These are phyloP conservation scores for Tulasnella sp. DNA, from an alignment of 768 basidiomycete species.

Conservation along the genomic window DNA sequence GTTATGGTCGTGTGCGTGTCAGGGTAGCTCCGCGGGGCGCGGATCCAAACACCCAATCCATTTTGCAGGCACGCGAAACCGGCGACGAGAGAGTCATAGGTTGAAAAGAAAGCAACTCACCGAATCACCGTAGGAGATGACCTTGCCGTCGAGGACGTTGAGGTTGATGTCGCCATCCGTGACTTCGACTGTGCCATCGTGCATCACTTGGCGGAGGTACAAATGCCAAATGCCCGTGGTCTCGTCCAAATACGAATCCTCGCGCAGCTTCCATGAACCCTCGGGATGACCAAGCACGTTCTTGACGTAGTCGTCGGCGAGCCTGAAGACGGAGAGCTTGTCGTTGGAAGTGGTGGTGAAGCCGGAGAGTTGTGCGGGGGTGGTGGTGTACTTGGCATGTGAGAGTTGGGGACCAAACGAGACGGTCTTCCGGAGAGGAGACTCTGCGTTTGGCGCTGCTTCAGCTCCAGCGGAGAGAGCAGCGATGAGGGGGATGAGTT, in stretches of 20 bases:
- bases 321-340: slow-evolving; percentile 54
- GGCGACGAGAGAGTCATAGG: slow-evolving; percentile 13
- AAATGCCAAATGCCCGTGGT: slow-evolving; percentile 87
- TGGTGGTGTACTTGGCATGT: slow-evolving; percentile 56
- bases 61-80: too few relatives aligned
- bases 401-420: slow-evolving; percentile 83
- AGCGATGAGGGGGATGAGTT: slow-evolving; percentile 1
- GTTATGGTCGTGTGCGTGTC: too few relatives aligned
- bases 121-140: slow-evolving; percentile 87
- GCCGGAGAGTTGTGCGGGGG: slow-evolving; percentile 47
- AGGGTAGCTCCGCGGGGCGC: too few relatives aligned
- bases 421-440: slow-evolving; percentile 71
- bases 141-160: slow-evolving; percentile 81
- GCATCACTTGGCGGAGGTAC: slow-evolving; percentile 75
- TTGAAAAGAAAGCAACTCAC: slow-evolving; percentile 50
- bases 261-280: slow-evolving; percentile 53
- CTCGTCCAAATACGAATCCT: slow-evolving; percentile 85
- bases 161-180: slow-evolving; percentile 91
- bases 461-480: slow-evolving; percentile 15
- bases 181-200: slow-evolving; percentile 82
- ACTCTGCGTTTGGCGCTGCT: background rate
- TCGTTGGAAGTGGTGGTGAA: slow-evolving; percentile 41
- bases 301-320: slow-evolving; percentile 66
- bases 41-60: too few relatives aligned
- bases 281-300: slow-evolving; percentile 52